Evolutionary conservation across 2,329 filamentous ascomycete genomes (phyloP).

Genomic region (Cercospora sp.): DNA sequence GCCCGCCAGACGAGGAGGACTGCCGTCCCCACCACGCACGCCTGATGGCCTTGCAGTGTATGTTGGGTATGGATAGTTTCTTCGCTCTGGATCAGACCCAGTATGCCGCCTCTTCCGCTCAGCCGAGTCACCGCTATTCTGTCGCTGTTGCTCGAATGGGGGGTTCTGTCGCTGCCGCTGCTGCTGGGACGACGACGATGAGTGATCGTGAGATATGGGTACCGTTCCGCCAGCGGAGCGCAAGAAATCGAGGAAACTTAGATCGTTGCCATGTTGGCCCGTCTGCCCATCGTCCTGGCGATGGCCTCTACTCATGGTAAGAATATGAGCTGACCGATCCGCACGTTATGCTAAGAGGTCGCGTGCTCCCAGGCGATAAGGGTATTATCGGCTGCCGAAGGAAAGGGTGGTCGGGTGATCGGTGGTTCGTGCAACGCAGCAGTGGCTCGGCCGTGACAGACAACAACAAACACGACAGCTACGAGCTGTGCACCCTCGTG

Average conservation of each 20-base stretch:
- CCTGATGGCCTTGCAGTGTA: slow-evolving; percentile 9
- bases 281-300: slow-evolving; percentile 12
- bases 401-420: slow-evolving; percentile 16
- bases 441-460: slow-evolving; percentile 7
- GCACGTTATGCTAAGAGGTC: slow-evolving; percentile 5
- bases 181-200: background rate
- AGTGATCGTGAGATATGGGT: slow-evolving; percentile 7
- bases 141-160: background rate
- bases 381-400: slow-evolving; percentile 9
- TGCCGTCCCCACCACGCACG: slow-evolving; percentile 4
- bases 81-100: slow-evolving; percentile 27
- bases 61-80: slow-evolving; percentile 28
- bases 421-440: slow-evolving; percentile 14
- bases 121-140: slow-evolving; percentile 21
- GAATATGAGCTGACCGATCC: background rate
- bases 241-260: slow-evolving; percentile 32
- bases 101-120: slow-evolving; percentile 36
- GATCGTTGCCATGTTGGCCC: slow-evolving; percentile 18
- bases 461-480: slow-evolving; percentile 1
- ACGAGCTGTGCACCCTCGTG: background rate
- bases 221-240: slow-evolving; percentile 30
- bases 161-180: background rate
- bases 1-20: slow-evolving; percentile 10
- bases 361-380: slow-evolving; percentile 17
- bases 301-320: slow-evolving; percentile 12